These are phyloP conservation scores for Apophysomyces variabilis DNA, from an alignment of 371 early-diverging fungal species.

Conservation along the genomic window DNA sequence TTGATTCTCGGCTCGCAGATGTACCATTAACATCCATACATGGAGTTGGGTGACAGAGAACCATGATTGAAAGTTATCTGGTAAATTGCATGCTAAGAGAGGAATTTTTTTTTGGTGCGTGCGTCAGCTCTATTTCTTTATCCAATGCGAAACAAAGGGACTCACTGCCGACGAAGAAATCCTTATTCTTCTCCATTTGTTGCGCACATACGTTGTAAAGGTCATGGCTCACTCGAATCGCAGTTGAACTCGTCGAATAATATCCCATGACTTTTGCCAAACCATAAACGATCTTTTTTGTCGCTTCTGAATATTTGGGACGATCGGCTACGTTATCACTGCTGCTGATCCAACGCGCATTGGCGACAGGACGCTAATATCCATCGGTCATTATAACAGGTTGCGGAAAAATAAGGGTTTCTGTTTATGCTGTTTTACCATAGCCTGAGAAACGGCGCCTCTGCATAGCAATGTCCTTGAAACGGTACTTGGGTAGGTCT, in stretches of 20 bases:
- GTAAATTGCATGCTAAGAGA: constrained; percentile 66
- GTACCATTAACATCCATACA: constrained; percentile 93
- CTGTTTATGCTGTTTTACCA: not conserved
- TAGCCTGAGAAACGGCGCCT: not conserved
- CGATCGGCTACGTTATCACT: not conserved
- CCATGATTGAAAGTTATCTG: constrained; percentile 95
- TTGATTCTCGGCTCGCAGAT: constrained; percentile 72
- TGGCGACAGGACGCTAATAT: not conserved
- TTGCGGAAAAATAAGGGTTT: not conserved
- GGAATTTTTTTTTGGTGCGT: not conserved
- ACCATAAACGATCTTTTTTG: constrained; percentile 50
- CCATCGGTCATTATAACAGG: no score
- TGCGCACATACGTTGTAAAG: constrained; percentile 58
- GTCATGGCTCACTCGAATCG: constrained; percentile 59
- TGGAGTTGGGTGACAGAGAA: constrained; percentile 89
- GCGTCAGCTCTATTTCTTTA: not conserved
- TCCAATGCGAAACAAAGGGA: not conserved
- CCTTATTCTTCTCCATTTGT: constrained; percentile 56
- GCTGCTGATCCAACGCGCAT: not conserved
- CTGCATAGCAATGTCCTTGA: constrained; percentile 4
- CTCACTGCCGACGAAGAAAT: constrained; percentile 62
- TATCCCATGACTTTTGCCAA: constrained; percentile 61
- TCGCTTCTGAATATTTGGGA: constrained; percentile 39
- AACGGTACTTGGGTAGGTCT: not conserved
- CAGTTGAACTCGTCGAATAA: constrained; percentile 58